A percentile compares a stretch with the other conserved stretches of the same genome.
Conservation (phyloP, 2,329 filamentous ascomycete genomes). For the Purpureocillium lavendulum region DNA sequence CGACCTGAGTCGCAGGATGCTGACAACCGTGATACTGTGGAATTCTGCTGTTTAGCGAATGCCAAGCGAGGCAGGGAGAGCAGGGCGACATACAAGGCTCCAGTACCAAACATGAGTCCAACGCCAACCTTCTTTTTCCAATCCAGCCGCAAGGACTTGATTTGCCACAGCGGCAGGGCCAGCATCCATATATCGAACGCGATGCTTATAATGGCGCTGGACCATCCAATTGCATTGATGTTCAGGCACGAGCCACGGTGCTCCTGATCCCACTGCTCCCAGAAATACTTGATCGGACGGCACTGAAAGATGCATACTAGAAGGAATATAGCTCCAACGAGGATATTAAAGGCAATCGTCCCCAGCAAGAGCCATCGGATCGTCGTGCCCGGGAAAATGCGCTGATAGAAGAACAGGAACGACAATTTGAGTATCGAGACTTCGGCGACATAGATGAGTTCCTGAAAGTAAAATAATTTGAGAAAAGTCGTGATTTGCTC, state of each 20-base stretch:
- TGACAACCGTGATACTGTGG: conserved; percentile 14
- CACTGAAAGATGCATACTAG: conserved; percentile 26
- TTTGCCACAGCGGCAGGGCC: conserved; percentile 25
- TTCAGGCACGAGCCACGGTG: conserved; percentile 27
- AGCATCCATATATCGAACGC: conserved; percentile 30
- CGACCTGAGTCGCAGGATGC: conserved; percentile 13
- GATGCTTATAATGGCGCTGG: conserved; percentile 29
- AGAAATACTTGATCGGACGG: conserved; percentile 27
- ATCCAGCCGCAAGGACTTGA: conserved; percentile 19
- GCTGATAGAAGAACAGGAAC: conserved; percentile 25
- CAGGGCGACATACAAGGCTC: conserved; percentile 20
- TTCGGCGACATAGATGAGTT: too few relatives aligned
- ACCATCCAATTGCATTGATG: conserved; percentile 26
- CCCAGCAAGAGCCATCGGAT: conserved; percentile 19
- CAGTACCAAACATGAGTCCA: conserved; percentile 29
- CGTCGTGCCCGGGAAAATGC: too few relatives aligned
- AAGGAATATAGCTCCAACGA: conserved; percentile 19
- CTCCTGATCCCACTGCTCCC: conserved; percentile 29
- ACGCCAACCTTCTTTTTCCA: conserved; percentile 30
- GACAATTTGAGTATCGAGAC: conserved; percentile 25
- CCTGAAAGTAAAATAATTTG: too few relatives aligned
- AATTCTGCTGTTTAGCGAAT: too few relatives aligned
- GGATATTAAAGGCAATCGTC: conserved; percentile 18
- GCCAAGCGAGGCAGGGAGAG: background rate
- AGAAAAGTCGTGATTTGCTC: too few relatives aligned